Evolutionary conservation across 2,329 filamentous ascomycete species (phyloP), one percentile per base, ranked within the genome.

Genomic region (Fusarium torulosum): DNA sequence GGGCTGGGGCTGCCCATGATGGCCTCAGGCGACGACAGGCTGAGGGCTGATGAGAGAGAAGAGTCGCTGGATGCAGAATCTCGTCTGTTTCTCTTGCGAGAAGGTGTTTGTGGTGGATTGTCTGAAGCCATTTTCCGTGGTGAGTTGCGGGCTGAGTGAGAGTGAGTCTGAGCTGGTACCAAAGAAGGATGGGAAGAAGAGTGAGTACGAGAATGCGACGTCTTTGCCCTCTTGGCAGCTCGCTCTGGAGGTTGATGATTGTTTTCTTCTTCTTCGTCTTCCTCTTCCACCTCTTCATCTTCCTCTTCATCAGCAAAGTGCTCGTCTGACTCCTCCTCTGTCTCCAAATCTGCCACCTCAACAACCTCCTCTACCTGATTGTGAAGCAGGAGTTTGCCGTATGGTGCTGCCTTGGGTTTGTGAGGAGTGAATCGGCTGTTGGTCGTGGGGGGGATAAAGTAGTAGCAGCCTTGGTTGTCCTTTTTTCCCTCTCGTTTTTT

Each of bases 401-500:
- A 87, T 3, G 85, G 84, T 38, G 84, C 84, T 57, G 78, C 73
- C 74, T 81, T 81, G 21, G 85, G 80, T 67, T 80, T 79, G 69
- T 79, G 82, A 17, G 81, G 80, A 27, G 79, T 79, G 61, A 79
- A 78, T 53, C 75, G 76, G 67, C 76, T 79, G 72, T 79, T 80
- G 33, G 80, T 80, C n/a, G 80, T 75, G 13, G 81, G 81, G 17
- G 83, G 81, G 38, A 83, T 81, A 75, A 88, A 88, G 76, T 86
- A 86, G 66, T 85, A 80, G 76, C 79, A 80, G 63, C 82, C 81
- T 72, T 82, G 79, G 74, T 85, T 79, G 69, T 84, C 80, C 71
- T 82, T 83, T 71, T 84, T 84, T 53, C 85, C 87, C 67, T 88
- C 83, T 61, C 79, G 82, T 75, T 90, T 90, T 78, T 84, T 86